Conservation (phyloP, 2,329 filamentous ascomycete genomes). For the Hypoxylon sp. region DNA sequence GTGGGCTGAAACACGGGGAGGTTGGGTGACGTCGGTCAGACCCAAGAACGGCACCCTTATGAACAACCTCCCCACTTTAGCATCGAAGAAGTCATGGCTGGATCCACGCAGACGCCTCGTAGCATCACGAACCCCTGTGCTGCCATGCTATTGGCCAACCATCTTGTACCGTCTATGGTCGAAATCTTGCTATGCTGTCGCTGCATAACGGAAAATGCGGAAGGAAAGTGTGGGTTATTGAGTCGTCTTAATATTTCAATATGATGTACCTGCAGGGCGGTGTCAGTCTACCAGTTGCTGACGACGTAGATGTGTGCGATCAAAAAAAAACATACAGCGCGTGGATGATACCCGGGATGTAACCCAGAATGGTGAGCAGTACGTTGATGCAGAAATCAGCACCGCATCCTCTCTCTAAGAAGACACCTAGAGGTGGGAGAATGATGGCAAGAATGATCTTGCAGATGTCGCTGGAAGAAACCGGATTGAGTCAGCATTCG, state of each 20-base stretch:
- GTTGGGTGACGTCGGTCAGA: constrained; percentile 41
- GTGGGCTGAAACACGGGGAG: constrained; percentile 18
- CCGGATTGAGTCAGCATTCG: constrained; percentile 5
- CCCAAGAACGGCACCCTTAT: constrained; percentile 19
- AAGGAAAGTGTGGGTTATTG: constrained; percentile 22
- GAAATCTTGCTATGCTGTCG: constrained; percentile 35
- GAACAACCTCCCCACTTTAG: constrained; percentile 13
- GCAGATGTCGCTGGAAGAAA: constrained; percentile 65
- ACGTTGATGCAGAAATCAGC: constrained; percentile 86
- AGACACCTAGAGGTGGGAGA: constrained; percentile 84
- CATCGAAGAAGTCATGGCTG: constrained; percentile 26
- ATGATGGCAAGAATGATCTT: constrained; percentile 83
- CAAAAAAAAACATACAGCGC: constrained; percentile 72
- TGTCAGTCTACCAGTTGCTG: constrained; percentile 20
- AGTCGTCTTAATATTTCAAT: constrained; percentile 74
- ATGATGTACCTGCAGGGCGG: constrained; percentile 75
- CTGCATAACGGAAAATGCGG: constrained; percentile 33
- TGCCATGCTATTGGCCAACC: constrained; percentile 38
- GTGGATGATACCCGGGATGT: constrained; percentile 82
- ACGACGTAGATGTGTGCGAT: constrained; percentile 25
- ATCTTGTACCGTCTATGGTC: constrained; percentile 26
- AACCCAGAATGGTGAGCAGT: constrained; percentile 78
- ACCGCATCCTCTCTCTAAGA: constrained; percentile 84
- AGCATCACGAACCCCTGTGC: constrained; percentile 33
- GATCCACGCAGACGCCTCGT: constrained; percentile 40